phyloP scores from a whole-genome alignment of 176 grass and related monocot species.

The Sorghum bicolor region Sorghum_bicolor_NCBIv3 NC_012875.2:54626501-54627000 shows the following conservation, averaged over 20 bases:
- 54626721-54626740: slow-evolving; percentile 16
- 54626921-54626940: slow-evolving; percentile 5
- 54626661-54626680: neutral
- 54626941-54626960: neutral
- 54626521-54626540: no score
- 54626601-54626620: no score
- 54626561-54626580: no score
- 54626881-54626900: neutral
- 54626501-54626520: no score
- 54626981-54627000: neutral
- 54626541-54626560: no score
- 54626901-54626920: slow-evolving; percentile 6
- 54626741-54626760: neutral
- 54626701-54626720: slow-evolving; percentile 12
- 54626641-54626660: neutral
- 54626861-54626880: slow-evolving; percentile 27
- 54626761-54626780: neutral
- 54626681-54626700: neutral
- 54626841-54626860: slow-evolving; percentile 31
- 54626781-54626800: slow-evolving; percentile 8
- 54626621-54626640: neutral
- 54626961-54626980: neutral
- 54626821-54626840: slow-evolving; percentile 11
- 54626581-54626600: no score
- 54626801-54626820: slow-evolving; percentile 2